Conservation (phyloP, 805 yeast genomes). For the Candida koratica region DNA sequence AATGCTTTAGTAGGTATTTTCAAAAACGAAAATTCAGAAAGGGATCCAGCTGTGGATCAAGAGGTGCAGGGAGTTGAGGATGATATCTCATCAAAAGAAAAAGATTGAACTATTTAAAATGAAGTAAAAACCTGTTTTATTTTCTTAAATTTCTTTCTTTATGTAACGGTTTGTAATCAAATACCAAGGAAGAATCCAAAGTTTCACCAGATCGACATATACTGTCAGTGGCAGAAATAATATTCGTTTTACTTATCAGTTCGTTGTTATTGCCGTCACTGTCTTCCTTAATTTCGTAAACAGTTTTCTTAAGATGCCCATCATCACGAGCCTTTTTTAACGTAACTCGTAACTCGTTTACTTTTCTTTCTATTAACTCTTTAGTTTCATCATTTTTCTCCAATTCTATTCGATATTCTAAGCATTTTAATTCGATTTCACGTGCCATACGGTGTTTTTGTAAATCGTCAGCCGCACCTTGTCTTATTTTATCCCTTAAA, state of each 20-base stretch:
- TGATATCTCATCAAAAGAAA: too few species aligned
- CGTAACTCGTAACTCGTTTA: constrained; percentile 19
- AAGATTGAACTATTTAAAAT: too few species aligned
- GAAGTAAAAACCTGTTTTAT: background rate
- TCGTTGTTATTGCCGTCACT: background rate
- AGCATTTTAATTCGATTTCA: constrained; percentile 42
- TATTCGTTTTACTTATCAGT: background rate
- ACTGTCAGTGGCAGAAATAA: background rate
- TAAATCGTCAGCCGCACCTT: constrained; percentile 22
- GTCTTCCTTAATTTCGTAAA: background rate
- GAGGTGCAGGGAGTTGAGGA: too few species aligned
- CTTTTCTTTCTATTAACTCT: constrained; percentile 21
- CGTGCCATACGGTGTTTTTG: constrained; percentile 35
- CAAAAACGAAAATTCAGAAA: too few species aligned
- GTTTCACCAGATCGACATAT: background rate
- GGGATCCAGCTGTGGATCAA: too few species aligned
- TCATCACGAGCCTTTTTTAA: constrained; percentile 10
- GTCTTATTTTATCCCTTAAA: constrained; percentile 13
- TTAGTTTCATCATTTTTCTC: constrained; percentile 47
- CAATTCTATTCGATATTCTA: constrained; percentile 47
- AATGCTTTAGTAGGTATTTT: too few species aligned
- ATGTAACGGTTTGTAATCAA: constrained; percentile 1
- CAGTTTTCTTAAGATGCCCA: background rate
- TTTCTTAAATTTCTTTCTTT: background rate
- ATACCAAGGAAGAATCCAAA: background rate